Conservation (phyloP, 257 asterid genomes). For the Gynochthodes officinalis region DNA sequence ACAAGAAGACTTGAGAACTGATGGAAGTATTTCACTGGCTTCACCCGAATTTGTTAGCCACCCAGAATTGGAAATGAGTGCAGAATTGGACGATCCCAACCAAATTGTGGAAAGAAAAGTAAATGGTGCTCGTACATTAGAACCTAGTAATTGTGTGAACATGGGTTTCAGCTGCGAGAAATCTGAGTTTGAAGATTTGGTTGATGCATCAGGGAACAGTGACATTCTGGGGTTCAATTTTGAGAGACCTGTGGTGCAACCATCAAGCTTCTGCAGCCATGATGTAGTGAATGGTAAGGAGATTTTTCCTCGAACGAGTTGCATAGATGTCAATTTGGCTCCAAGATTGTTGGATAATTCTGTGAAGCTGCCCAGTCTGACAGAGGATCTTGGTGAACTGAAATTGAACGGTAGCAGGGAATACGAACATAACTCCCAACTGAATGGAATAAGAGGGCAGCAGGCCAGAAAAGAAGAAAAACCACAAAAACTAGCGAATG, state of each 20-base stretch:
- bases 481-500: slow-evolving; percentile 12
- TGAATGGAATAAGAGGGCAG: slow-evolving; percentile 21
- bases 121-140: slow-evolving; percentile 48
- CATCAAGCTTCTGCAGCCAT: slow-evolving; percentile 19
- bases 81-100: slow-evolving; percentile 19
- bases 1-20: slow-evolving; percentile 20
- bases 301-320: slow-evolving; percentile 17
- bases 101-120: slow-evolving; percentile 23
- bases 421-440: slow-evolving; percentile 7
- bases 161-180: slow-evolving; percentile 25
- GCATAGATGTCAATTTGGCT: slow-evolving; percentile 23
- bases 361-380: slow-evolving; percentile 17
- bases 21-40: slow-evolving; percentile 21
- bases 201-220: slow-evolving; percentile 13
- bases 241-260: slow-evolving; percentile 16
- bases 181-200: slow-evolving; percentile 29
- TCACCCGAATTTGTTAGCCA: slow-evolving; percentile 11
- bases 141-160: slow-evolving; percentile 16
- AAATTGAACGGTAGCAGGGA: slow-evolving; percentile 27
- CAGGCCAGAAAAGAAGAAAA: slow-evolving; percentile 17
- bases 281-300: slow-evolving; percentile 27
- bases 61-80: slow-evolving; percentile 19
- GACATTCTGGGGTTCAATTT: slow-evolving; percentile 25
- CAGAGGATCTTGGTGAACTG: slow-evolving; percentile 16
- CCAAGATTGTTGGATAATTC: slow-evolving; percentile 20